These are phyloP conservation scores for Linnemannia zychae DNA, from an alignment of 192 early-diverging fungal species.

Conservation along the genomic window DNA sequence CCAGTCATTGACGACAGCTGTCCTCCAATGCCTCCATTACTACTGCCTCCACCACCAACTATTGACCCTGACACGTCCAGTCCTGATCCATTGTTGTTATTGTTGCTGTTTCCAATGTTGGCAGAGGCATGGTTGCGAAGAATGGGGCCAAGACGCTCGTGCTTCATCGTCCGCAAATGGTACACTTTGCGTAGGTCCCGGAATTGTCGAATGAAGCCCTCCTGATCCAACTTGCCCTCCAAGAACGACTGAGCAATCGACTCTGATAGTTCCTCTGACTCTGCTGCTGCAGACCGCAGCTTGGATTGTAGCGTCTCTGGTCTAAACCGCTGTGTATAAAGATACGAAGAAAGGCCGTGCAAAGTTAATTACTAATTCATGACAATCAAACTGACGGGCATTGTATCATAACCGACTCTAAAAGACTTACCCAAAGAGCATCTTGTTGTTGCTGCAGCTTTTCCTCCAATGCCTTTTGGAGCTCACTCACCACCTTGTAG, in stretches of 20 bases:
- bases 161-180: slow-evolving; percentile 65
- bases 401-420: no score
- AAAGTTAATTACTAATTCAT: no score
- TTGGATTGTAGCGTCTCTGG: slow-evolving; percentile 60
- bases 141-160: slow-evolving; percentile 50
- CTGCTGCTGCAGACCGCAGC: slow-evolving; percentile 59
- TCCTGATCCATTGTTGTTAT: neutral
- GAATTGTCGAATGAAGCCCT: slow-evolving; percentile 63
- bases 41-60: slow-evolving; percentile 7
- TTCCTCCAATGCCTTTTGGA: slow-evolving; percentile 52
- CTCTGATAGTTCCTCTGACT: slow-evolving; percentile 69
- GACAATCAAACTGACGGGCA: no score
- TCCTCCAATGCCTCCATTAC: slow-evolving; percentile 3
- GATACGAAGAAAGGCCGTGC: no score
- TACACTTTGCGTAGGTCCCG: slow-evolving; percentile 68
- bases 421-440: slow-evolving; percentile 57
- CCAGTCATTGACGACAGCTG: neutral
- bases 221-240: slow-evolving; percentile 65
- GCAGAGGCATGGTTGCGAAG: slow-evolving; percentile 28
- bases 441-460: slow-evolving; percentile 62
- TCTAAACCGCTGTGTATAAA: slow-evolving; percentile 56
- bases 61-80: slow-evolving; percentile 6
- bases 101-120: neutral
- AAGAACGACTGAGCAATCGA: slow-evolving; percentile 65
- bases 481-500: slow-evolving; percentile 45